phyloP scores from a whole-genome alignment of 106 monocot species.

The Phalaenopsis aphrodite region DNA sequence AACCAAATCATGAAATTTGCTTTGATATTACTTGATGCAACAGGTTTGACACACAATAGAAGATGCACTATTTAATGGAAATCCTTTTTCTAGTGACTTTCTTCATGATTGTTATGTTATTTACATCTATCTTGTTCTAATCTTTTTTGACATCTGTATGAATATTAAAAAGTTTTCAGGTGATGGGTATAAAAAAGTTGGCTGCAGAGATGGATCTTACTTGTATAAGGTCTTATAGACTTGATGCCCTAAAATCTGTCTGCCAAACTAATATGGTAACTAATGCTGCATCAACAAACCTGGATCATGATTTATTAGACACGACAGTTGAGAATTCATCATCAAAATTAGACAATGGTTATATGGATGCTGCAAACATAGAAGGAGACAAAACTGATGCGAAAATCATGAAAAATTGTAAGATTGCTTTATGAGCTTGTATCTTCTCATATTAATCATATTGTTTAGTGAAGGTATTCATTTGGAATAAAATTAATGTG shows the following conservation, averaged over 20 bases:
- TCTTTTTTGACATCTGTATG: neutral
- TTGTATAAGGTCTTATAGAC: slow-evolving; percentile 76
- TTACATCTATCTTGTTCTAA: neutral
- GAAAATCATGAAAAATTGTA: slow-evolving; percentile 23
- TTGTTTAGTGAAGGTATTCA: neutral
- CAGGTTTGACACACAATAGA: neutral
- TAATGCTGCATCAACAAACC: slow-evolving; percentile 2
- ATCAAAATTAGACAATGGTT: neutral
- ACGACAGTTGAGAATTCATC: slow-evolving; percentile 2
- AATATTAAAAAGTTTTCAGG: slow-evolving; percentile 37
- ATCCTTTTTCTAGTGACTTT: neutral
- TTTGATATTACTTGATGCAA: neutral
- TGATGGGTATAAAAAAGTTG: slow-evolving; percentile 71
- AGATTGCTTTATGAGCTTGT: neutral
- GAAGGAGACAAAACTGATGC: slow-evolving; percentile 12
- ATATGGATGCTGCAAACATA: neutral
- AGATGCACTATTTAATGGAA: neutral
- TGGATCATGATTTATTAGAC: slow-evolving; percentile 11
- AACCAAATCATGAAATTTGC: neutral
- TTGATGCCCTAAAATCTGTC: slow-evolving; percentile 87
- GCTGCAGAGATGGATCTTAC: slow-evolving; percentile 90
- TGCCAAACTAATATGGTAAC: slow-evolving; percentile 7
- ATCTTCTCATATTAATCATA: neutral
- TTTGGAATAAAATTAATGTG: too few relatives aligned
- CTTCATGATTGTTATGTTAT: neutral